A percentile compares a stretch with the other conserved stretches of the same genome.
Conservation (phyloP, 2,329 filamentous ascomycete species). For the Delphinella strobiligena region DNA sequence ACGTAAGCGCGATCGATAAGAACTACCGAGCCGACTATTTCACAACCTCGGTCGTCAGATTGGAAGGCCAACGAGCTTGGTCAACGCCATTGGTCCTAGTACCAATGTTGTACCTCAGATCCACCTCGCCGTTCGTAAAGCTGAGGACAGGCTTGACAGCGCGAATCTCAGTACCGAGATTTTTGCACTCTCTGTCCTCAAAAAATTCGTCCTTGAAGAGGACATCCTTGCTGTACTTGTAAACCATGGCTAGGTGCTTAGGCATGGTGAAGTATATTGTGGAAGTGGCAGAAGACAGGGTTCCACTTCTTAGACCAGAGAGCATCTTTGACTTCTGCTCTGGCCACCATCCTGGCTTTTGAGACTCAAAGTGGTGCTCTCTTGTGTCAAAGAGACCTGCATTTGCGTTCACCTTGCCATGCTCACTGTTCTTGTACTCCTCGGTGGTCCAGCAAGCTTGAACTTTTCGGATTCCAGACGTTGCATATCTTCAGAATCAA, state of each 20-base stretch:
- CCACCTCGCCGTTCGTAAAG: conserved; percentile 25
- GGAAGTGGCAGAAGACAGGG: conserved; percentile 39
- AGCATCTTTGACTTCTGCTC: conserved; percentile 32
- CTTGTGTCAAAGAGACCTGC: not conserved
- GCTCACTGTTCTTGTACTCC: not conserved
- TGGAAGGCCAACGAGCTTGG: conserved; percentile 32
- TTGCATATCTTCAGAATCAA: not conserved
- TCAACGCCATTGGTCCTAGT: conserved; percentile 41
- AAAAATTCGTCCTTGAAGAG: conserved; percentile 40
- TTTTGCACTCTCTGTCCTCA: conserved; percentile 26
- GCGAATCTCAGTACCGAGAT: conserved; percentile 26
- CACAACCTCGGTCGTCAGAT: not conserved
- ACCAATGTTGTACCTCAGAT: conserved; percentile 36
- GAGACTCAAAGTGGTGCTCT: not conserved
- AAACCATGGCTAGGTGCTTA: conserved; percentile 28
- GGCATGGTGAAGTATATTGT: conserved; percentile 35
- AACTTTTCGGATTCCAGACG: not conserved
- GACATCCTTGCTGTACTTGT: conserved; percentile 24
- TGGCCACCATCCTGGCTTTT: not conserved
- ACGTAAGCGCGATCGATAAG: too few relatives aligned
- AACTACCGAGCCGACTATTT: not conserved
- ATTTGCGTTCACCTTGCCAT: not conserved
- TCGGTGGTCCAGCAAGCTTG: not conserved
- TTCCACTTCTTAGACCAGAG: conserved; percentile 34
- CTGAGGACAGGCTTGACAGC: conserved; percentile 33